Evolutionary conservation across 257 asterid genomes (phyloP), one percentile per base, ranked within the genome.

Genomic region (Paulownia fortunei): DNA sequence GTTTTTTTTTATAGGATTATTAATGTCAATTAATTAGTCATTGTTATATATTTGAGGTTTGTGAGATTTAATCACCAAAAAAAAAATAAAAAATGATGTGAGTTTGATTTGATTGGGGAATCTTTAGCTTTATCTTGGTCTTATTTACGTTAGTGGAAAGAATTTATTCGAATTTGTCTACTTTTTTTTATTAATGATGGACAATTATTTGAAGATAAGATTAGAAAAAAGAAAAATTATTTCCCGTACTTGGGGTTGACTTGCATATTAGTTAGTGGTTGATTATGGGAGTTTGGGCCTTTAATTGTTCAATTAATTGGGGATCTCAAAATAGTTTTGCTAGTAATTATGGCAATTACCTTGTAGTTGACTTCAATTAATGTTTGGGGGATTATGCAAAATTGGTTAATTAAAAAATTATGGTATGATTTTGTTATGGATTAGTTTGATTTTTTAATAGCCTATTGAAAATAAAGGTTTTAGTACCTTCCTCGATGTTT

Each of bases 181-280:
- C 10, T 4, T 0, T 11, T 67, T 2, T 41, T 13, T 4, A 13
- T 68, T 23, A 13, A 23, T 24, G 1, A 7, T 5, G 23, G 23
- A n/a, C n/a, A n/a, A n/a, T n/a, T n/a, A n/a, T n/a, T n/a, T n/a
- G n/a, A n/a, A n/a, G n/a, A n/a, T n/a, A n/a, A n/a, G n/a, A n/a
- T n/a, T n/a, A n/a, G n/a, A n/a, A n/a, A n/a, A n/a, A n/a, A n/a
- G n/a, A n/a, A n/a, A n/a, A n/a, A n/a, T n/a, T n/a, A n/a, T n/a
- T n/a, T n/a, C n/a, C n/a, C n/a, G n/a, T n/a, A n/a, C 49, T 46
- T 11, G n/a, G 4, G 24, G 73, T 80, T 80, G 81, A 69, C 78
- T 75, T 75, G 13, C 1, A 26, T 5, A 0, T n/a, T n/a, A n/a
- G n/a, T n/a, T n/a, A 30, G 6, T 27, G 19, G 21, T 27, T 54